phyloP scores from a whole-genome alignment of 148 eudicot genomes.

The Diospyros kaki region DNA sequence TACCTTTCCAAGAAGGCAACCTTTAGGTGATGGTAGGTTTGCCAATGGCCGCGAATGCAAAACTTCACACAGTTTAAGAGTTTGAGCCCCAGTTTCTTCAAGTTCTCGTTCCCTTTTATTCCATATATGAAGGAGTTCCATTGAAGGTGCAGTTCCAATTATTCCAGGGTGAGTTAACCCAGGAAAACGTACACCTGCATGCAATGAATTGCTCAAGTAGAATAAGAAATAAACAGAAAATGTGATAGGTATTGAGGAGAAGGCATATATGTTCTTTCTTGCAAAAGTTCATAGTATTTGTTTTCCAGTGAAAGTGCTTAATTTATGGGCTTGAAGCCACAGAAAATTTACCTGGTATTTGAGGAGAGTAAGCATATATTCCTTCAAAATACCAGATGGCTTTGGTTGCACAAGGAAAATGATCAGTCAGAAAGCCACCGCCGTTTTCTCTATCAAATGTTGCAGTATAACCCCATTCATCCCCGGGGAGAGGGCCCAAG shows the following conservation, averaged over 20 bases:
- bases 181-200: conserved; percentile 83
- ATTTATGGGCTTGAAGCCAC: too few relatives aligned
- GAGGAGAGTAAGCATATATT: conserved; percentile 85
- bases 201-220: not conserved
- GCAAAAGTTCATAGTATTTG: not conserved
- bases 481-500: conserved; percentile 92
- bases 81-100: conserved; percentile 70
- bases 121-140: conserved; percentile 83
- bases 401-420: conserved; percentile 88
- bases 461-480: conserved; percentile 96
- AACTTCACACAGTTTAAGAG: conserved; percentile 78
- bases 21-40: conserved; percentile 78
- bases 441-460: conserved; percentile 92
- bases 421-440: conserved; percentile 89
- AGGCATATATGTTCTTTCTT: not conserved
- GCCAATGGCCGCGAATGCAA: conserved; percentile 83
- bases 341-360: conserved; percentile 65
- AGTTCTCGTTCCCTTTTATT: conserved; percentile 70
- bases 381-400: conserved; percentile 99
- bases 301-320: not conserved
- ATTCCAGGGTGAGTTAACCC: conserved; percentile 95
- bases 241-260: too few relatives aligned
- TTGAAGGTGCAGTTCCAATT: conserved; percentile 92
- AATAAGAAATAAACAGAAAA: not conserved
- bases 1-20: conserved; percentile 89